These are phyloP conservation scores for Diaporthe citri DNA, from an alignment of 2,329 filamentous ascomycete genomes.

Conservation along the genomic window DNA sequence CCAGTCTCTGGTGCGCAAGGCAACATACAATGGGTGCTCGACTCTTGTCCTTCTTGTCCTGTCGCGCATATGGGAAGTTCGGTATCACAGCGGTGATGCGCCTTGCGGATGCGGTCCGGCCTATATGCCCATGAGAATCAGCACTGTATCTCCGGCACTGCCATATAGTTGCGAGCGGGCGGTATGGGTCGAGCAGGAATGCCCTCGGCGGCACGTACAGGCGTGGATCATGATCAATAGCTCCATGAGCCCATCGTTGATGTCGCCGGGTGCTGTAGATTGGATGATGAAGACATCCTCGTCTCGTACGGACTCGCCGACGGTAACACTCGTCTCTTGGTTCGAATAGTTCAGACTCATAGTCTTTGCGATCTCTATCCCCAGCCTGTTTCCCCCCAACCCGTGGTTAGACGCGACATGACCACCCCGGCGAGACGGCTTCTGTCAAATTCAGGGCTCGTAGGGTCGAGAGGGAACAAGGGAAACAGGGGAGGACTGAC, in stretches of 20 bases:
- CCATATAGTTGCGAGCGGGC: background rate
- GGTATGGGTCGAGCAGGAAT: background rate
- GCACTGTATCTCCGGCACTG: background rate
- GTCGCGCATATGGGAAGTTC: conserved; percentile 95
- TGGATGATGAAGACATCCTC: conserved; percentile 99
- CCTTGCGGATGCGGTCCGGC: conserved; percentile 77
- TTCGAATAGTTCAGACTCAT: conserved; percentile 88
- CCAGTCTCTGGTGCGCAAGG: background rate
- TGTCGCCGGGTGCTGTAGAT: conserved; percentile 93
- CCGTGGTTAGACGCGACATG: conserved; percentile 20
- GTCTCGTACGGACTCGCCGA: conserved; percentile 95
- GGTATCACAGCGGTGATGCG: conserved; percentile 96
- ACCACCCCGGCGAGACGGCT: background rate
- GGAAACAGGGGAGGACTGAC: conserved; percentile 48
- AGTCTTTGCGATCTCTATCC: conserved; percentile 83
- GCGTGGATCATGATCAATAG: conserved; percentile 98
- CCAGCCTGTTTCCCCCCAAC: conserved; percentile 65
- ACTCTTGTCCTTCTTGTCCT: conserved; percentile 77
- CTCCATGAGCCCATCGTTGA: conserved; percentile 99
- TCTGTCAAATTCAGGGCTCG: background rate
- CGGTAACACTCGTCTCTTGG: conserved; percentile 90
- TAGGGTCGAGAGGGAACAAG: background rate
- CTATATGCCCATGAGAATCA: conserved; percentile 25
- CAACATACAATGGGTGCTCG: conserved; percentile 81
- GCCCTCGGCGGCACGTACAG: conserved; percentile 63